Evolutionary conservation across 2,329 filamentous ascomycete species (phyloP), one percentile per base, ranked within the genome.

Genomic region (Cordyceps farinosa): DNA sequence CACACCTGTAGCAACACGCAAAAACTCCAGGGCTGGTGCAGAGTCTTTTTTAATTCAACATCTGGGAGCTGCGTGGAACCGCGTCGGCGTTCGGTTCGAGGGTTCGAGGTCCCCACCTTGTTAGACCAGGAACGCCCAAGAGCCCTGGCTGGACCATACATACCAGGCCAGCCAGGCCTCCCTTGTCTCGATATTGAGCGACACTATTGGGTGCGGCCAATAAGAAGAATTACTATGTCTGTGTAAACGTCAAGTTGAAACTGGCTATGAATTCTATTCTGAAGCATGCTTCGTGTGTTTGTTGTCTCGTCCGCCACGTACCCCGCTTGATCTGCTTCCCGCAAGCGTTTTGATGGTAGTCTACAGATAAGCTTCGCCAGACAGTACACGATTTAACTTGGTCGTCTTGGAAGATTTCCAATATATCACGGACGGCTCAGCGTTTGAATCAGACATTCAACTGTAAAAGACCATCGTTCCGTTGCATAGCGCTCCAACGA

Each of bases 61-160:
- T 50, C 48, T 22, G 29, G 45, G 2, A 53, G 38, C 36, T 29
- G n/a, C 58, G 58, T 61, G 50, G 58, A 47, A 54, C 58, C 58
- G 58, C 58, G 58, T 54, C 44, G 45, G 56, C 29, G 15, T 42
- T 22, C 22, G 29, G 3, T 32, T 30, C 32, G 15, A 15, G 32
- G 22, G 22, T 22, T 59, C 32, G 15, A 15, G 32, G 48, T 48
- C 58, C 50, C 50, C 58, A 61, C 50, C 58, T 54, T 61, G 40
- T 38, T 60, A 40, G 47, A 22, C 36, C 27, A 32, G 27, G 17
- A 36, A 55, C 38, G 40, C 13, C 27, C 10, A 22, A 29, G 36
- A 36, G 29, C 10, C 40, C 48, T 15, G 13, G 29, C 47, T 17
- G 27, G 5, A 30, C 50, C 34, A 17, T 17, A 30, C 36, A 15